Conservation (phyloP, 805 yeast genomes). For the Torulaspora quercuum region DNA sequence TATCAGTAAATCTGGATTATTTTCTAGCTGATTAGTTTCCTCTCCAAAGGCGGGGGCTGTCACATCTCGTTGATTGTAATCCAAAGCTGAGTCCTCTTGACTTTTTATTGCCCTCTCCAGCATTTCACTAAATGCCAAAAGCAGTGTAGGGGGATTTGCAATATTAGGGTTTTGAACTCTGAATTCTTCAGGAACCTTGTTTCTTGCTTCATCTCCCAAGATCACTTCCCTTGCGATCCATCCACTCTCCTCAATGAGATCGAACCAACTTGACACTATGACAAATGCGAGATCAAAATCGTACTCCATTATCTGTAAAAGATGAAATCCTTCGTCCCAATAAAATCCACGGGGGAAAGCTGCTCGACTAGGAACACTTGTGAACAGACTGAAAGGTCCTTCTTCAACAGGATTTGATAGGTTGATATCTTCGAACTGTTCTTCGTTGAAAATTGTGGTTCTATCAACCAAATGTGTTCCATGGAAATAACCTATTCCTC, state of each 20-base stretch:
- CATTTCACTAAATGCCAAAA: conserved; percentile 64
- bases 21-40: conserved; percentile 51
- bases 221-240: conserved; percentile 98
- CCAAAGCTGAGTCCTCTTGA: conserved; percentile 11
- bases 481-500: conserved; percentile 84
- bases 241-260: conserved; percentile 78
- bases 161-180: conserved; percentile 81
- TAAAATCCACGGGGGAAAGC: conserved; percentile 95
- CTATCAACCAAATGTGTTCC: conserved; percentile 84
- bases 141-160: conserved; percentile 93
- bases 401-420: conserved; percentile 54
- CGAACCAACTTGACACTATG: conserved; percentile 83
- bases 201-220: conserved; percentile 84
- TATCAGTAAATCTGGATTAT: conserved; percentile 55
- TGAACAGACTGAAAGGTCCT: conserved; percentile 74
- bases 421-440: conserved; percentile 54
- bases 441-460: conserved; percentile 61
- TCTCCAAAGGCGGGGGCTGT: conserved; percentile 26
- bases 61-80: conserved; percentile 21
- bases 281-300: conserved; percentile 81
- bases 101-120: conserved; percentile 43
- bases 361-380: conserved; percentile 87
- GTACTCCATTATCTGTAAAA: conserved; percentile 74
- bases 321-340: conserved; percentile 98
- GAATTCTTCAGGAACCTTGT: conserved; percentile 80